Evolutionary conservation across 371 early-diverging fungal genomes (phyloP).

Genomic region (Syncephalastrum racemosum): DNA sequence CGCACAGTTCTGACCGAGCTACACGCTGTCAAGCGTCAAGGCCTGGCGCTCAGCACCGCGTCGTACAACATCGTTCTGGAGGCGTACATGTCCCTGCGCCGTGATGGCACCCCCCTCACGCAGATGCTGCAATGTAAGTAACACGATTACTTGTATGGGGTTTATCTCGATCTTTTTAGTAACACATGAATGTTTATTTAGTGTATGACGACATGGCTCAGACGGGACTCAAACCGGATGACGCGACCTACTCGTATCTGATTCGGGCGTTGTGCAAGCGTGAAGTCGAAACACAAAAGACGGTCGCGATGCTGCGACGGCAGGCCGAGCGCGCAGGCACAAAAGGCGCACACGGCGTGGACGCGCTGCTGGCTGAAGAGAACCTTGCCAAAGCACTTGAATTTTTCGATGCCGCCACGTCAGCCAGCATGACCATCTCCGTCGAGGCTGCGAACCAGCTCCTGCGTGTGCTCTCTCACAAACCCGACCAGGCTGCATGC

Average conservation of each 20-base stretch:
- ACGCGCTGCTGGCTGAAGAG: slow-evolving; percentile 29
- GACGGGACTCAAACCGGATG: slow-evolving; percentile 26
- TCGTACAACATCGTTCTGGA: slow-evolving; percentile 49
- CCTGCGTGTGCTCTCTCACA: slow-evolving; percentile 41
- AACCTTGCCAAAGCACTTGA: slow-evolving; percentile 34
- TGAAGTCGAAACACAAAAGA: slow-evolving; percentile 47
- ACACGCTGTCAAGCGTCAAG: slow-evolving; percentile 34
- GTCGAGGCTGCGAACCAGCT: slow-evolving; percentile 42
- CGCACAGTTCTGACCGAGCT: slow-evolving; percentile 33
- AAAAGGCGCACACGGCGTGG: slow-evolving; percentile 21
- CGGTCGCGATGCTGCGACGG: slow-evolving; percentile 38
- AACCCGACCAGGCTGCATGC: slow-evolving; percentile 28
- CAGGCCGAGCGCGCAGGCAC: slow-evolving; percentile 32
- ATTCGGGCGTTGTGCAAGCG: slow-evolving; percentile 41
- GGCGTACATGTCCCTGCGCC: slow-evolving; percentile 32
- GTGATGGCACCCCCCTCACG: slow-evolving; percentile 35
- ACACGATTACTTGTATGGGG: background rate
- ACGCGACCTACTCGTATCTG: slow-evolving; percentile 30
- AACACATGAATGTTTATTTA: slow-evolving; percentile 7
- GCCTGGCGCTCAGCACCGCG: slow-evolving; percentile 26
- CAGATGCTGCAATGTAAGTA: slow-evolving; percentile 36
- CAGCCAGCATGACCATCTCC: slow-evolving; percentile 27
- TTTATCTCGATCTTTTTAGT: background rate
- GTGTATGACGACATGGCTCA: slow-evolving; percentile 46
- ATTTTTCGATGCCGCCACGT: slow-evolving; percentile 30